Evolutionary conservation across 2,329 filamentous ascomycete species (phyloP).

Genomic region (Colletotrichum gloeosporioides): DNA sequence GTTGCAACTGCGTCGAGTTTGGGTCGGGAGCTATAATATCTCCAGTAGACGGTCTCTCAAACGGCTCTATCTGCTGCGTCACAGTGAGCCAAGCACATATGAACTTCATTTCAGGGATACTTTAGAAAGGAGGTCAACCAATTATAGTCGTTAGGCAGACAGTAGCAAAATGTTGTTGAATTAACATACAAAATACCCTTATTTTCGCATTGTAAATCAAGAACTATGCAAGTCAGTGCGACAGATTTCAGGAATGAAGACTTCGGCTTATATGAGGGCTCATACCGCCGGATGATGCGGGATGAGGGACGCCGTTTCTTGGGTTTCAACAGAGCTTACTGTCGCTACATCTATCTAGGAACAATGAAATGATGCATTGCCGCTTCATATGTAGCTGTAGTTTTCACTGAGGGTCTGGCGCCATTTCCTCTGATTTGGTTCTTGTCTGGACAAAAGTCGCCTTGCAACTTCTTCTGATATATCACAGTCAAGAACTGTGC

Average conservation of each 20-base stretch:
- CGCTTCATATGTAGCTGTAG: background rate
- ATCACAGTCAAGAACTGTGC: background rate
- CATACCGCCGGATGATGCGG: background rate
- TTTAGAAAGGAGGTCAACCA: no score
- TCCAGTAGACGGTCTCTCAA: no score
- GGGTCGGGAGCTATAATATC: no score
- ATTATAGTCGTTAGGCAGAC: no score
- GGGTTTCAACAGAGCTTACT: no score
- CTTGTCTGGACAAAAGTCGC: background rate
- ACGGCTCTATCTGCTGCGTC: background rate
- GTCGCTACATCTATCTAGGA: no score
- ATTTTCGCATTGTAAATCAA: fast-evolving
- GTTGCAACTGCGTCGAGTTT: no score
- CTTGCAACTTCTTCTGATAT: no score
- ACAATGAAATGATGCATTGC: no score
- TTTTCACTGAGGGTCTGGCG: background rate
- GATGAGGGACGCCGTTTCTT: background rate
- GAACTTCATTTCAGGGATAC: background rate
- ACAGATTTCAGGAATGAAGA: fast-evolving
- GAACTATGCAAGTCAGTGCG: fast-evolving
- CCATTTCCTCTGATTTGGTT: background rate
- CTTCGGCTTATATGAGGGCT: background rate
- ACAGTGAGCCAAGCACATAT: fast-evolving
- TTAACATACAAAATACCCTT: no score
- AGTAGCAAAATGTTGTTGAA: no score